Percentiles rank a stretch among this genome's conserved stretches.
These are phyloP conservation scores for Setaria italica DNA, from an alignment of 202 grass and related monocot genomes.

Conservation along the genomic window DNA sequence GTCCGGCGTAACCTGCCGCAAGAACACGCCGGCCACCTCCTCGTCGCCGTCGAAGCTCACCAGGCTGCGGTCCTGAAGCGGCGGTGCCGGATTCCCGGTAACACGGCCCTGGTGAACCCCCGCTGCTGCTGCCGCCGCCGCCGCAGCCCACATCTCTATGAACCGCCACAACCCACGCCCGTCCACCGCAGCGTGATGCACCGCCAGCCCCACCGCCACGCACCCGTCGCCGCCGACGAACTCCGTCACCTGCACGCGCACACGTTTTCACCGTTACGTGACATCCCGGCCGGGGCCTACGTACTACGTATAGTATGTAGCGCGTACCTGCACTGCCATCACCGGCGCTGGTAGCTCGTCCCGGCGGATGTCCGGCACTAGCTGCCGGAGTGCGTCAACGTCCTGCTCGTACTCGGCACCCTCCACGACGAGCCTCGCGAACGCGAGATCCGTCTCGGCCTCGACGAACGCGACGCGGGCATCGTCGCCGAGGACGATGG, in stretches of 20 bases:
- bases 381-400: constrained; percentile 34
- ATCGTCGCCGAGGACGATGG: constrained; percentile 34
- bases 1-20: constrained; percentile 30
- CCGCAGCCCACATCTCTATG: constrained; percentile 46
- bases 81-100: background rate
- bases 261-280: too few relatives aligned
- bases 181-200: constrained; percentile 52
- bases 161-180: constrained; percentile 60
- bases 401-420: constrained; percentile 17
- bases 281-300: too few relatives aligned
- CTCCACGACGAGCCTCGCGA: constrained; percentile 38
- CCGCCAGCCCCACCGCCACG: constrained; percentile 36
- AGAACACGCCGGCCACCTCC: constrained; percentile 14
- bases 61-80: constrained; percentile 45
- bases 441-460: constrained; percentile 50
- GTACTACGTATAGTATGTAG: too few relatives aligned
- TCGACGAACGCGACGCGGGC: constrained; percentile 46
- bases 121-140: too few relatives aligned
- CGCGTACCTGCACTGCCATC: constrained; percentile 38
- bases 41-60: constrained; percentile 43
- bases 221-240: constrained; percentile 7
- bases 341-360: constrained; percentile 49
- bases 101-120: background rate
- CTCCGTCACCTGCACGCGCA: constrained; percentile 35
- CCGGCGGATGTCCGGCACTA: constrained; percentile 42